Percentiles rank a stretch among this genome's conserved stretches.
Evolutionary conservation across 2,329 filamentous ascomycete genomes (phyloP).

Genomic region (Pseudocercospora fijiensis): DNA sequence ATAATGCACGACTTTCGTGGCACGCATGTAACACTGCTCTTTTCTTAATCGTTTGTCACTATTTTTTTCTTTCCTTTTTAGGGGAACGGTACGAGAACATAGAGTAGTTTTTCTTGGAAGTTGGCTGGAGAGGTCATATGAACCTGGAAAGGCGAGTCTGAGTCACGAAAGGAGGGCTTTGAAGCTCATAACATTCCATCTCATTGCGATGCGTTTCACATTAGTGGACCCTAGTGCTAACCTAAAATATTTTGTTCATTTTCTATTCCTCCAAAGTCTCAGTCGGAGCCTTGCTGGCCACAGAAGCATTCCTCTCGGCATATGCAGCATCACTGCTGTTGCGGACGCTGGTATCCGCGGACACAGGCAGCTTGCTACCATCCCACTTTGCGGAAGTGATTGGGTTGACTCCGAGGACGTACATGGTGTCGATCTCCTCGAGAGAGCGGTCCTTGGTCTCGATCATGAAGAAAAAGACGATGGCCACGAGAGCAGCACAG

Average conservation of each 20-base stretch:
- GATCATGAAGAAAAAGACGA: slow-evolving; percentile 44
- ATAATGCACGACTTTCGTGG: background rate
- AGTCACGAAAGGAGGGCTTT: no score
- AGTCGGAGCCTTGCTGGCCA: slow-evolving; percentile 21
- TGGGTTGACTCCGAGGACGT: slow-evolving; percentile 38
- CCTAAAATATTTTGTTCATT: no score
- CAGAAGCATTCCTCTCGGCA: slow-evolving; percentile 16
- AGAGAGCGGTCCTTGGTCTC: slow-evolving; percentile 41
- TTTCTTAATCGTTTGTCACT: no score
- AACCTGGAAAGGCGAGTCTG: no score
- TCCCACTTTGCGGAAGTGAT: slow-evolving; percentile 36
- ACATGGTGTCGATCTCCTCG: slow-evolving; percentile 46
- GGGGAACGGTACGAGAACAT: no score
- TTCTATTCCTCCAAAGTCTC: slow-evolving; percentile 24
- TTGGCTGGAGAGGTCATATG: no score
- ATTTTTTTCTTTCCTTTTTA: no score
- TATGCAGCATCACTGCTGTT: slow-evolving; percentile 24
- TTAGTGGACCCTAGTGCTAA: no score
- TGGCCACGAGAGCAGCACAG: slow-evolving; percentile 36
- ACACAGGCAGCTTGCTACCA: slow-evolving; percentile 33
- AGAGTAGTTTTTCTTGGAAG: no score
- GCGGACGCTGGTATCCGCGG: slow-evolving; percentile 27
- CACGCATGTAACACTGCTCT: background rate
- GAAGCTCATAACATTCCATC: no score
- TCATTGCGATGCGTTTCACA: no score